Percentiles rank a stretch among this genome's conserved stretches.
These are phyloP conservation scores for Lonicera japonica DNA, from an alignment of 129 eudicot genomes.

Conservation along the genomic window DNA sequence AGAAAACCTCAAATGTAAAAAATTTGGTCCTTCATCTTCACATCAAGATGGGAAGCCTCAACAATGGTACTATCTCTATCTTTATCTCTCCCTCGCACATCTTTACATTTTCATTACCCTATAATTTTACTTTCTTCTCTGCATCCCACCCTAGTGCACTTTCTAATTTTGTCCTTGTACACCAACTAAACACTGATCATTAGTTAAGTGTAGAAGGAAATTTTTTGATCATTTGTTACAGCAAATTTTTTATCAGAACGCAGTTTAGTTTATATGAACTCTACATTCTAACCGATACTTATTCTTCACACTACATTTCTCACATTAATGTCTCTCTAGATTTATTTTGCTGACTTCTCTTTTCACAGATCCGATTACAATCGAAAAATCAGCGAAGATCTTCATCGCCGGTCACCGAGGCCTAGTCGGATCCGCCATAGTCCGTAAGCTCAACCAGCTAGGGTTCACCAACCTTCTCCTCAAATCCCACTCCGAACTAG, in stretches of 20 bases:
- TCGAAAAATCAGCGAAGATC: conserved; percentile 73
- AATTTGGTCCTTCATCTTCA: no score
- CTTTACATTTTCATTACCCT: neutral
- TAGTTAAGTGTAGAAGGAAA: no score
- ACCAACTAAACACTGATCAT: no score
- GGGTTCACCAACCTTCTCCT: conserved; percentile 77
- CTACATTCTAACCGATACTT: no score
- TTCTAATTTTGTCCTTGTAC: no score
- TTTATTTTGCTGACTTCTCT: no score
- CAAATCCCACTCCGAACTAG: conserved; percentile 71
- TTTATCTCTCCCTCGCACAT: neutral
- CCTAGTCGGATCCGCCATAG: conserved; percentile 86
- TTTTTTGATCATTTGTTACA: no score
- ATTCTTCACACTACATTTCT: neutral
- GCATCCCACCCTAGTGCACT: neutral
- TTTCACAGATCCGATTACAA: conserved; percentile 22
- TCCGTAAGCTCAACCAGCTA: conserved; percentile 43
- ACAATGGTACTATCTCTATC: conserved; percentile 3
- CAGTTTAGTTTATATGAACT: no score
- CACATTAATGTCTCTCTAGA: neutral
- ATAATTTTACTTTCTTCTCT: neutral
- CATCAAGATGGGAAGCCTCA: conserved; percentile 1
- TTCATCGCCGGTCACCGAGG: conserved; percentile 99
- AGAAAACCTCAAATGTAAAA: no score
- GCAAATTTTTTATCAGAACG: no score